Base-by-base conservation (phyloP, 805 yeast species). In the Ogataea wickerhamii region DNA sequence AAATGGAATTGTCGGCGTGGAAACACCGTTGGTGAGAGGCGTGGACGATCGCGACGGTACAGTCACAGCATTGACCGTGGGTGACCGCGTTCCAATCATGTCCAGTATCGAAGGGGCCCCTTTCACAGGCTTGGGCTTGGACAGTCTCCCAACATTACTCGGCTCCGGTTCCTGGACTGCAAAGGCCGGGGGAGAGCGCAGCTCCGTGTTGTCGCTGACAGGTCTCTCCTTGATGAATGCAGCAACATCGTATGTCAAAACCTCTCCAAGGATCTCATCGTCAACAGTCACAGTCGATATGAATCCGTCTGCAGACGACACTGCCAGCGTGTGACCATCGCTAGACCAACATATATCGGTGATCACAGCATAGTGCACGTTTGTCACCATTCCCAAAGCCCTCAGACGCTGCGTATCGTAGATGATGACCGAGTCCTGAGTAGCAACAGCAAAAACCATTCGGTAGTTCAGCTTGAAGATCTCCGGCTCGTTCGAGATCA, bases 291-390 rank as follows among this genome's bases (percentile, higher is more conserved):
- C 59, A 31, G 73, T 72, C 1, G 96, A 82, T 47, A 96, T 83
- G 58, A 88, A 91, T 14, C 98, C 98, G 59, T 93, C 98, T 0
- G 95, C 84, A 0, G 96, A 85, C 5, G 95, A 79, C 18, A 85
- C 69, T 49, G 91, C 67, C 13, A 93, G 60, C 11, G 74, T 64
- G 12, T 62, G 60, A 0, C 98, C 98, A 58, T 86, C 88, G 4
- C 64, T 61, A 17, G 85, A 73, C 98, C 98, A 93, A 6, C 82
- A 64, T 33, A 91, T 54, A 57, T 93, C 98, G 0, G 98, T 89
- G 23, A 93, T 71, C 1, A 93, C 78, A 2, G 94, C 80, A 53
- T 89, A 89, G 56, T 93, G 98, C 35, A 93, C 67, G 51, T 87
- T 87, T 0, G 85, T 73, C 3, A 82, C 82, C 11, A 76, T 64